phyloP scores from a whole-genome alignment of 2,329 filamentous ascomycete genomes.

The Cordyceps fumosorosea region DNA sequence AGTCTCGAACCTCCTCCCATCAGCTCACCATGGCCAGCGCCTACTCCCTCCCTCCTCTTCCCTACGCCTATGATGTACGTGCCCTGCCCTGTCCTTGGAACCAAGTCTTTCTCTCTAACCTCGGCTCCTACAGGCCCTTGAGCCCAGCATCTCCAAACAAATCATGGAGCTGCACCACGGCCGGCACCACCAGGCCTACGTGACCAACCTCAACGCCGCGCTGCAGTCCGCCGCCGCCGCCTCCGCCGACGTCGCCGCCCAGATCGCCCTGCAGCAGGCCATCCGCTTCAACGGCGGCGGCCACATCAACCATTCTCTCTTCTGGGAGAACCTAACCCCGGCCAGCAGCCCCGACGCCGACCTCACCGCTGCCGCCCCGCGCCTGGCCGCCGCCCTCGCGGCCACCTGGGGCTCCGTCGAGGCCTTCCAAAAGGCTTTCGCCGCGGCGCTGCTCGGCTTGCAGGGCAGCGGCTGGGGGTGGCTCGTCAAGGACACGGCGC shows the following conservation, averaged over 20 bases:
- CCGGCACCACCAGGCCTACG: conserved; percentile 75
- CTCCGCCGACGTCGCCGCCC: conserved; percentile 54
- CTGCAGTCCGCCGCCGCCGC: conserved; percentile 51
- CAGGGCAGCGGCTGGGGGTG: conserved; percentile 88
- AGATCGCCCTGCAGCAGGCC: conserved; percentile 60
- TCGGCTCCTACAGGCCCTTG: conserved; percentile 49
- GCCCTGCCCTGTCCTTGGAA: neutral
- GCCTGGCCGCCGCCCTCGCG: conserved; percentile 54
- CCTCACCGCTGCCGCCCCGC: conserved; percentile 45
- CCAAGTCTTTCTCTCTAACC: too few relatives aligned
- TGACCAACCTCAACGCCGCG: conserved; percentile 66
- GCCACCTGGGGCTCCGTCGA: conserved; percentile 63
- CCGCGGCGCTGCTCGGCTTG: conserved; percentile 58
- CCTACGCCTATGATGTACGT: conserved; percentile 65
- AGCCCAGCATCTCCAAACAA: conserved; percentile 66
- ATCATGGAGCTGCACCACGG: conserved; percentile 78
- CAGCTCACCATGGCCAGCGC: conserved; percentile 29
- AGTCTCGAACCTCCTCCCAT: neutral
- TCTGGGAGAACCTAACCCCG: conserved; percentile 79
- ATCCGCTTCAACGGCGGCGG: conserved; percentile 89
- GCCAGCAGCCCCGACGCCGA: conserved; percentile 51
- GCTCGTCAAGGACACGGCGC: conserved; percentile 60
- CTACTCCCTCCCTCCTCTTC: conserved; percentile 58
- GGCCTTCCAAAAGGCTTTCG: conserved; percentile 60
- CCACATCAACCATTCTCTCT: conserved; percentile 88